Evolutionary conservation across 352 stramenopile species (phyloP).

Genomic region (Pseudoperonospora humuli): DNA sequence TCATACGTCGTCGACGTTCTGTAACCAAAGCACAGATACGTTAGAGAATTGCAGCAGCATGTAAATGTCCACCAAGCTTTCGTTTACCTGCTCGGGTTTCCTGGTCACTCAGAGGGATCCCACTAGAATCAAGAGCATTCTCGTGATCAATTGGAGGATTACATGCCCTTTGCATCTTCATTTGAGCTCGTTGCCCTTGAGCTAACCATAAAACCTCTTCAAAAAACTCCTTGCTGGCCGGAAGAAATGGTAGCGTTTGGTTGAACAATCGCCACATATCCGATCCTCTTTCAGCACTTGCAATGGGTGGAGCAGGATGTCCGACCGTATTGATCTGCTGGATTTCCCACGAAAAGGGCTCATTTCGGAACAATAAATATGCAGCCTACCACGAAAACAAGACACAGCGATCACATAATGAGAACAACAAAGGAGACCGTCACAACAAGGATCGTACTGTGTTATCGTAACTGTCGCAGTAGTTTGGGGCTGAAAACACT

Average conservation of each 20-base stretch:
- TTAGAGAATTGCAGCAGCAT: background rate
- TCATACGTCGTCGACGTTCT: slow-evolving; percentile 41
- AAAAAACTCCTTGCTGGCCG: slow-evolving; percentile 77
- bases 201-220: slow-evolving; percentile 57
- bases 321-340: slow-evolving; percentile 39
- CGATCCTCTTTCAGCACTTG: slow-evolving; percentile 35
- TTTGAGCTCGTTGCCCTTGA: slow-evolving; percentile 9
- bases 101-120: background rate
- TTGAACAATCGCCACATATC: slow-evolving; percentile 73
- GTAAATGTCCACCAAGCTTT: background rate
- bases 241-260: slow-evolving; percentile 70
- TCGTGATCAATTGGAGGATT: background rate
- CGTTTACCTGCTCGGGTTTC: slow-evolving; percentile 17
- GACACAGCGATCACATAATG: background rate
- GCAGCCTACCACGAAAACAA: slow-evolving; percentile 28
- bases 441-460: slow-evolving; percentile 25
- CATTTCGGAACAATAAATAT: slow-evolving; percentile 41
- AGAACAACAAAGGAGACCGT: background rate
- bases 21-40: background rate
- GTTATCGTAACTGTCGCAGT: slow-evolving; percentile 86
- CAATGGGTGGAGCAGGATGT: slow-evolving; percentile 50
- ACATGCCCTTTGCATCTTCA: background rate
- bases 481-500: slow-evolving; percentile 93
- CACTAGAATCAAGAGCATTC: background rate
- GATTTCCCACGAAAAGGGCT: slow-evolving; percentile 44